phyloP scores from a whole-genome alignment of 1,139 yeast genomes.

The Suhomyces bokatorum region DNA sequence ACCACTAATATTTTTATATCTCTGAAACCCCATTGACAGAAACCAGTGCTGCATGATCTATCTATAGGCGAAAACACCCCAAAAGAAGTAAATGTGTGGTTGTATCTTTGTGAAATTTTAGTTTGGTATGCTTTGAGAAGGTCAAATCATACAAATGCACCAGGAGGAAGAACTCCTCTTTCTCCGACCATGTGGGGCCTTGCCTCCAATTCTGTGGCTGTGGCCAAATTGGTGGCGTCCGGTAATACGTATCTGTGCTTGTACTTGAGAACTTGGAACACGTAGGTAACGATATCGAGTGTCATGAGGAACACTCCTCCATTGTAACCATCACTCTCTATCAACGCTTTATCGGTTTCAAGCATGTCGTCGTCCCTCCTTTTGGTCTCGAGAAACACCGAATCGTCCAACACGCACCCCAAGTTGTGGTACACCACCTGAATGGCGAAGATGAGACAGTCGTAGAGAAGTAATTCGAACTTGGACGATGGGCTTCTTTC shows the following conservation, averaged over 20 bases:
- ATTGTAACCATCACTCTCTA: constrained; percentile 41
- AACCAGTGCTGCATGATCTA: too few species aligned
- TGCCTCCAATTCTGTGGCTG: not conserved
- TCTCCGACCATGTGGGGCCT: not conserved
- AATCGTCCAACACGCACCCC: constrained; percentile 35
- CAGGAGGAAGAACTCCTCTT: constrained; percentile 1
- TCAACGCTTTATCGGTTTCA: constrained; percentile 16
- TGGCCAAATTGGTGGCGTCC: not conserved
- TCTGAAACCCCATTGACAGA: too few species aligned
- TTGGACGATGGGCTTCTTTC: constrained; percentile 33
- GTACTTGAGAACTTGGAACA: constrained; percentile 17
- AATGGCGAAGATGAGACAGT: constrained; percentile 25
- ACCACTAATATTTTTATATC: too few species aligned
- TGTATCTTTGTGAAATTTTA: too few species aligned
- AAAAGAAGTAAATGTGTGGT: too few species aligned
- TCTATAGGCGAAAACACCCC: too few species aligned
- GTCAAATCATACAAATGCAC: constrained; percentile 14
- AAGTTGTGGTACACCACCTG: constrained; percentile 37
- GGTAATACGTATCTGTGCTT: not conserved
- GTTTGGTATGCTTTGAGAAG: too few species aligned
- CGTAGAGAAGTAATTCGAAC: constrained; percentile 31
- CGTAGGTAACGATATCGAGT: constrained; percentile 27
- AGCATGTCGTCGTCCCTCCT: constrained; percentile 1
- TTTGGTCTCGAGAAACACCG: constrained; percentile 26
- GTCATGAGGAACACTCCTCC: constrained; percentile 39